Conservation (phyloP, 345 rosid species). For the Lenwebbia sp. region DNA sequence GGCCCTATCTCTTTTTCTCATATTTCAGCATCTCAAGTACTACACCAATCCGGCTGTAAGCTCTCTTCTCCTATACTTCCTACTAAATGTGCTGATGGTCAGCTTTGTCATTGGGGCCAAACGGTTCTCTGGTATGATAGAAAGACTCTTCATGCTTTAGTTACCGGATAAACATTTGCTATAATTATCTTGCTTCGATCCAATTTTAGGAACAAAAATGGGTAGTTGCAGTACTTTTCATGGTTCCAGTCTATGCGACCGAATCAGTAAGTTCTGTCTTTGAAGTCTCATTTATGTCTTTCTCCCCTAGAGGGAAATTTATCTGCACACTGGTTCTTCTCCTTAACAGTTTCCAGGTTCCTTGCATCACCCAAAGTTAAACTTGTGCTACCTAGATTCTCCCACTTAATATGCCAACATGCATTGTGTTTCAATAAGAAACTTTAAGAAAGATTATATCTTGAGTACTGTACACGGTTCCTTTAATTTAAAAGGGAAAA, state of each 20-base stretch:
- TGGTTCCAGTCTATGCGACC: slow-evolving; percentile 83
- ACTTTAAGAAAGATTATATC: not conserved
- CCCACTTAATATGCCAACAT: not conserved
- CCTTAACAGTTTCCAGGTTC: not conserved
- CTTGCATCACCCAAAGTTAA: not conserved
- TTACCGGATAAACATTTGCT: not conserved
- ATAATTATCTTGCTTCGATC: not conserved
- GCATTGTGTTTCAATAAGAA: not conserved
- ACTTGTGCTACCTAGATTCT: too few species aligned
- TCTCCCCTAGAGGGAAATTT: not conserved
- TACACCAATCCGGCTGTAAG: slow-evolving; percentile 68
- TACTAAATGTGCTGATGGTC: not conserved
- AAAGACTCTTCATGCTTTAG: not conserved
- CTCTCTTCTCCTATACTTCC: not conserved
- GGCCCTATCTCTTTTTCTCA: slow-evolving; percentile 39
- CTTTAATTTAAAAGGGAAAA: not conserved
- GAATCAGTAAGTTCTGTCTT: slow-evolving; percentile 52
- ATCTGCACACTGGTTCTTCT: not conserved
- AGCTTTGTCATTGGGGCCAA: not conserved
- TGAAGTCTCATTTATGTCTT: not conserved
- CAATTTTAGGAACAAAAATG: slow-evolving; percentile 78
- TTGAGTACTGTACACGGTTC: not conserved
- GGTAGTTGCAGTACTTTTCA: slow-evolving; percentile 62
- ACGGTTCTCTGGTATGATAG: not conserved
- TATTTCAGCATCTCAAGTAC: slow-evolving; percentile 63